Evolutionary conservation across 2,329 filamentous ascomycete species (phyloP).

Genomic region (Calonectria pseudoreteaudii): DNA sequence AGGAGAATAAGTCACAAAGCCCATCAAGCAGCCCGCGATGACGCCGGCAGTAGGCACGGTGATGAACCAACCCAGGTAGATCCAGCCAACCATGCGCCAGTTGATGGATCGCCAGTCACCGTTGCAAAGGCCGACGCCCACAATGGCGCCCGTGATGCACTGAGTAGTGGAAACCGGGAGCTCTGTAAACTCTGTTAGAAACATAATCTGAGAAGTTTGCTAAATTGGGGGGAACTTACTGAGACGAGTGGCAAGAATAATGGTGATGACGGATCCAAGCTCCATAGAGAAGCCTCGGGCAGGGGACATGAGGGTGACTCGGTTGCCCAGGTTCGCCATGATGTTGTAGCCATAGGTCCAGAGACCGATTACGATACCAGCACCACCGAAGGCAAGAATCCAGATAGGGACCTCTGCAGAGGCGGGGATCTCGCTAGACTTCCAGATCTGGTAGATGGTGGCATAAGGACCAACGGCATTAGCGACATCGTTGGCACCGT

Average conservation of each 20-base stretch:
- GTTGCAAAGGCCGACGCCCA: slow-evolving; percentile 72
- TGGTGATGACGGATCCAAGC: slow-evolving; percentile 70
- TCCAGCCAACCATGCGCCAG: slow-evolving; percentile 71
- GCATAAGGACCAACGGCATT: slow-evolving; percentile 74
- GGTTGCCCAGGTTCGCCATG: slow-evolving; percentile 72
- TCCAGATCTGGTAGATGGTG: slow-evolving; percentile 72
- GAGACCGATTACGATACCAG: slow-evolving; percentile 65
- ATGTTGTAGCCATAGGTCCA: slow-evolving; percentile 74
- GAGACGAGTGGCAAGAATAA: slow-evolving; percentile 73
- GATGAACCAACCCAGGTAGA: slow-evolving; percentile 71
- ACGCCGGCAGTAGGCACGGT: slow-evolving; percentile 69
- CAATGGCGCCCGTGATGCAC: slow-evolving; percentile 72
- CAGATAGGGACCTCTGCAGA: slow-evolving; percentile 66
- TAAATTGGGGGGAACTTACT: slow-evolving; percentile 46
- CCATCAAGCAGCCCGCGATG: slow-evolving; percentile 71
- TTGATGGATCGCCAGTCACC: slow-evolving; percentile 70
- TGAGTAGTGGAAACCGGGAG: slow-evolving; percentile 75
- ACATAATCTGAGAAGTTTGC: neutral
- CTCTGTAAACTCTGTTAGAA: slow-evolving; percentile 45
- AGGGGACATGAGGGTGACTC: slow-evolving; percentile 72
- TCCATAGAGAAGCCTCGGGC: slow-evolving; percentile 71
- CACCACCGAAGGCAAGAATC: slow-evolving; percentile 68
- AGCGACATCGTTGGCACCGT: slow-evolving; percentile 75
- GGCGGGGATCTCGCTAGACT: slow-evolving; percentile 55
- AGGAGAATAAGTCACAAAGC: slow-evolving; percentile 71